phyloP scores from a whole-genome alignment of 345 rosid genomes.

The Odontarrhena argentea region DNA sequence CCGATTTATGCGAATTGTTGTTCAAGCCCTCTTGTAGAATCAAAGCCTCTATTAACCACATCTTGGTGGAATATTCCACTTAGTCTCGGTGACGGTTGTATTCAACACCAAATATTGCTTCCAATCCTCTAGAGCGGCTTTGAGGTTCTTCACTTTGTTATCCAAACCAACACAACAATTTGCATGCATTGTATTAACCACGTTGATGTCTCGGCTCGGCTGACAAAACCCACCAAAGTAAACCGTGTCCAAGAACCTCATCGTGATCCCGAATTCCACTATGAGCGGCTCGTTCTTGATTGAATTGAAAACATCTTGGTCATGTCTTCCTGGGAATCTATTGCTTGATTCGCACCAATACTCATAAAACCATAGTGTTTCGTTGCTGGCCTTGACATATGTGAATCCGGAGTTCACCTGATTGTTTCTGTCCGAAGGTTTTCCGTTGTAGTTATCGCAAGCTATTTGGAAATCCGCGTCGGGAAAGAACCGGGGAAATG shows the following conservation, averaged over 20 bases:
- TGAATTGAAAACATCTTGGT: conserved; percentile 67
- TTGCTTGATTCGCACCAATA: conserved; percentile 58
- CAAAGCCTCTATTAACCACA: conserved; percentile 18
- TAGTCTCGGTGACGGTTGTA: conserved; percentile 24
- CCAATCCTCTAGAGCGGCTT: conserved; percentile 58
- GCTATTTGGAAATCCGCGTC: conserved; percentile 72
- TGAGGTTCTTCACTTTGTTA: conserved; percentile 55
- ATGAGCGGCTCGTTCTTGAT: conserved; percentile 50
- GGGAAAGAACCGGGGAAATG: conserved; percentile 54
- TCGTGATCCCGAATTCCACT: conserved; percentile 34
- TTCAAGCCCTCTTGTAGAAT: not conserved
- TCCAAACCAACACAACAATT: conserved; percentile 67
- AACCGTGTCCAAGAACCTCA: conserved; percentile 61
- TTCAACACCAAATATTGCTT: conserved; percentile 40
- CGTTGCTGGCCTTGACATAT: conserved; percentile 49
- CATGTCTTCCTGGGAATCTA: conserved; percentile 50
- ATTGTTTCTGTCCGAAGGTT: conserved; percentile 43
- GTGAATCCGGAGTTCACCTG: conserved; percentile 64
- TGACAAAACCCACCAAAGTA: conserved; percentile 70
- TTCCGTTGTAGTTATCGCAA: conserved; percentile 53
- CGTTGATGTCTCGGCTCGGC: conserved; percentile 49
- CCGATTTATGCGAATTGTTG: not conserved
- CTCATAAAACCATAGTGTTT: conserved; percentile 52
- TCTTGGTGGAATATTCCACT: conserved; percentile 22
- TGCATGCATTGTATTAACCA: conserved; percentile 71